These are phyloP conservation scores for Gaultheria prostrata DNA, from an alignment of 148 eudicot species.

Conservation along the genomic window DNA sequence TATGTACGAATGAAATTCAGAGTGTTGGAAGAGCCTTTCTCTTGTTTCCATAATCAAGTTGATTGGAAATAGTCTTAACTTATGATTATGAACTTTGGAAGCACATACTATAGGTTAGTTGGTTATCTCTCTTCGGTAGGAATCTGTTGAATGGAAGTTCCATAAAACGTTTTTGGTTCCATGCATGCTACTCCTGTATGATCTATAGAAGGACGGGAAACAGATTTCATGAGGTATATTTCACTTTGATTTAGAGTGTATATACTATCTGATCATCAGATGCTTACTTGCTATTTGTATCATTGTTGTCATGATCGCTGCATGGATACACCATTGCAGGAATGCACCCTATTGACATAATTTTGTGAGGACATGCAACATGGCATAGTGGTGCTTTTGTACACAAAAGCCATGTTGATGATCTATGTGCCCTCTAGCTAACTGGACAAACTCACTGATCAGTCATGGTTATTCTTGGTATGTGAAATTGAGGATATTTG, in stretches of 20 bases:
- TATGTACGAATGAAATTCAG: not conserved
- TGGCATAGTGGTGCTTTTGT: not conserved
- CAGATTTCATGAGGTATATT: not conserved
- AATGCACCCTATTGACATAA: not conserved
- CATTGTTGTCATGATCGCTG: not conserved
- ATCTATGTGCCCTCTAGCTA: not conserved
- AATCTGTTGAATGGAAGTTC: not conserved
- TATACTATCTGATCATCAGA: not conserved
- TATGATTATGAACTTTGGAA: not conserved
- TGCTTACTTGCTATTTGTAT: not conserved
- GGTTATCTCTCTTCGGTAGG: not conserved
- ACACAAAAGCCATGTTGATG: not conserved
- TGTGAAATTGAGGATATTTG: not conserved
- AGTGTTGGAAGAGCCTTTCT: not conserved
- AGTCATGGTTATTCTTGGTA: not conserved
- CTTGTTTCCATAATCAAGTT: not conserved
- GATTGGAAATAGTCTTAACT: not conserved
- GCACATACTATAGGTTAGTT: not conserved
- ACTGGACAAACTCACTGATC: not conserved
- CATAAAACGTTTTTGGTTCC: not conserved
- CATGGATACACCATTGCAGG: not conserved
- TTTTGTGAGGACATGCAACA: not conserved
- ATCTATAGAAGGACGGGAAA: not conserved
- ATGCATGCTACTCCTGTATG: not conserved
- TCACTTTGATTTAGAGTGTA: not conserved